Conservation (phyloP, 257 asterid species). For the Petrea volubilis region DNA sequence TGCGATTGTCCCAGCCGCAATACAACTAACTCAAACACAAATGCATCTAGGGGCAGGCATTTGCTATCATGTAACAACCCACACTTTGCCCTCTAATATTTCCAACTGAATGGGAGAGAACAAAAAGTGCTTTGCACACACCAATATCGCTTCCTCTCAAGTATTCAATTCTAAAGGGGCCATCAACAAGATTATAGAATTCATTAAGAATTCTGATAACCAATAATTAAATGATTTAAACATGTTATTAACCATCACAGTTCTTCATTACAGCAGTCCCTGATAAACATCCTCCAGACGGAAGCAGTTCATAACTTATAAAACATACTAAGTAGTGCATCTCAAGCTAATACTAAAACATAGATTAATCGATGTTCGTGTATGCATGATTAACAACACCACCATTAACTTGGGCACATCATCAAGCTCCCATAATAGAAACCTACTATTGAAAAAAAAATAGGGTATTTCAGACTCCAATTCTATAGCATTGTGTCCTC, state of each 20-base stretch:
- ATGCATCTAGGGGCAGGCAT: not conserved
- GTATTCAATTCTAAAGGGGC: not conserved
- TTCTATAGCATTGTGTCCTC: not conserved
- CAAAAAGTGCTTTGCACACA: not conserved
- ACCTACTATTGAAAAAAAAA: not conserved
- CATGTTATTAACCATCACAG: not conserved
- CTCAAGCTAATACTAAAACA: not conserved
- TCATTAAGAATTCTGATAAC: not conserved
- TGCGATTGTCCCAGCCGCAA: no score
- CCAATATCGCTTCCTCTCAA: not conserved
- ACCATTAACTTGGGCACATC: not conserved
- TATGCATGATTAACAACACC: not conserved
- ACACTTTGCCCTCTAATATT: not conserved
- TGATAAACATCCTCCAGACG: not conserved
- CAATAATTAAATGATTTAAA: not conserved
- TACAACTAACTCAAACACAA: no score
- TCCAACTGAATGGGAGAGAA: not conserved
- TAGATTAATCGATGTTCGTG: not conserved
- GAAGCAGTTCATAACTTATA: not conserved
- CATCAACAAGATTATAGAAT: not conserved
- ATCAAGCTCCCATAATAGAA: not conserved
- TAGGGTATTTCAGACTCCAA: not conserved
- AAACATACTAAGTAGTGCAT: no score
- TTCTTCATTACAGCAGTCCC: not conserved
- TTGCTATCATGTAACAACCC: not conserved